Conservation (phyloP, 768 basidiomycete genomes). For the Xerocomellus dryophilus region DNA sequence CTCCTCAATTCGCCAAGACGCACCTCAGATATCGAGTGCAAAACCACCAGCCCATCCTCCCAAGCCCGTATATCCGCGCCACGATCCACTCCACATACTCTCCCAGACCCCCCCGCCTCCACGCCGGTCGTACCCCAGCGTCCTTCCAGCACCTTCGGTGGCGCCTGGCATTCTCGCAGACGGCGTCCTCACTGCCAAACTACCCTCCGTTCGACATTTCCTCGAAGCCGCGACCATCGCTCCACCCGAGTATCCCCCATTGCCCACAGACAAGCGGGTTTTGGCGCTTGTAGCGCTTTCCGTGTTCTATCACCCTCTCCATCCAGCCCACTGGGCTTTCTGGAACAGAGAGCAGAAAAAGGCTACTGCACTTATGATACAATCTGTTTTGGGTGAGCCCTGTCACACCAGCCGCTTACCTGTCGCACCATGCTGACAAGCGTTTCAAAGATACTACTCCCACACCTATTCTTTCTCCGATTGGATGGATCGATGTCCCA, state of each 20-base stretch:
- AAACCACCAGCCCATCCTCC: constrained; percentile 24
- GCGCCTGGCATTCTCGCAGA: constrained; percentile 37
- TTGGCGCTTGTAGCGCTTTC: constrained; percentile 60
- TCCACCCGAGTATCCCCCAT: constrained; percentile 39
- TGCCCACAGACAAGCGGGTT: constrained; percentile 41
- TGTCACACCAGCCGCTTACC: not conserved
- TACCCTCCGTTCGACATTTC: constrained; percentile 48
- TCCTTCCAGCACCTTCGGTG: constrained; percentile 25
- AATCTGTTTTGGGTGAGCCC: constrained; percentile 52
- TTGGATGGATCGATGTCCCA: constrained; percentile 33
- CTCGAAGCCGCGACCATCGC: constrained; percentile 42
- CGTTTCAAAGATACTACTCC: constrained; percentile 25
- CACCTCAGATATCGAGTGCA: constrained; percentile 20
- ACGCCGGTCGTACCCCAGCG: constrained; percentile 21
- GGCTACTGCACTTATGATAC: constrained; percentile 50
- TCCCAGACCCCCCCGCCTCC: constrained; percentile 19
- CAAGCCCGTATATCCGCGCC: constrained; percentile 27
- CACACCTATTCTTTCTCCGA: constrained; percentile 35
- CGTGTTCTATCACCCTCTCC: constrained; percentile 51
- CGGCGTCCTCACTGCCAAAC: constrained; percentile 44
- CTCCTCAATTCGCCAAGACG: constrained; percentile 38
- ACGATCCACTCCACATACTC: constrained; percentile 33
- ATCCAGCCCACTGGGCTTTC: constrained; percentile 62
- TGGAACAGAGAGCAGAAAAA: constrained; percentile 53
- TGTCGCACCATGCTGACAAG: constrained; percentile 5